Conservation (phyloP, 441 rosid species). For the Brassica hybrid region DNA sequence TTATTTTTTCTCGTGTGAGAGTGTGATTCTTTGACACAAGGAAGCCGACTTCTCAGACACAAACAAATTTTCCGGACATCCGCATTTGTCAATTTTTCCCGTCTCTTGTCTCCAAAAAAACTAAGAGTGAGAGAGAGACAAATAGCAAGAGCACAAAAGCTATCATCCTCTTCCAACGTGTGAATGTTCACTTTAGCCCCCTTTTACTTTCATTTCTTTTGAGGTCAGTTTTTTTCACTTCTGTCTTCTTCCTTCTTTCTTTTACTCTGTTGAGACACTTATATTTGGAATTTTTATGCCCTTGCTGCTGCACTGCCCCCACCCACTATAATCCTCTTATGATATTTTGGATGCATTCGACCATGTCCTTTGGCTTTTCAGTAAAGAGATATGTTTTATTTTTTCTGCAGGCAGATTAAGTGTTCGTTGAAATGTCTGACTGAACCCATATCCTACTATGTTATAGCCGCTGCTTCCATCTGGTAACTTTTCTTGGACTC, state of each 20-base stretch:
- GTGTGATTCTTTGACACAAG: constrained; percentile 44
- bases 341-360: constrained; percentile 23
- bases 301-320: not conserved
- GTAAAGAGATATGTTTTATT: not conserved
- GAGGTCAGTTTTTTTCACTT: constrained; percentile 21
- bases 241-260: constrained; percentile 22
- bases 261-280: constrained; percentile 29
- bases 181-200: constrained; percentile 52
- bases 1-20: not conserved
- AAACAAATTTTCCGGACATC: constrained; percentile 35
- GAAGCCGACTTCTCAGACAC: constrained; percentile 35
- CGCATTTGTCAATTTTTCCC: constrained; percentile 14
- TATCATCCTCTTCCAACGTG: constrained; percentile 48
- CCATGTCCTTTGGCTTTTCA: constrained; percentile 33
- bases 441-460: constrained; percentile 22
- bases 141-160: constrained; percentile 42
- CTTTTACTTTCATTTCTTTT: constrained; percentile 40
- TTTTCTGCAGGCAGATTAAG: constrained; percentile 5
- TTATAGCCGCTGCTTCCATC: constrained; percentile 14
- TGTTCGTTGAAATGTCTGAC: constrained; percentile 30
- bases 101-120: no score
- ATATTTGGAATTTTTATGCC: constrained; percentile 35
- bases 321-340: constrained; percentile 2
- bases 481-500: constrained; percentile 38
- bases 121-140: constrained; percentile 31